Conservation (phyloP, 495 filamentous ascomycete genomes). For the Podospora sp. region DNA sequence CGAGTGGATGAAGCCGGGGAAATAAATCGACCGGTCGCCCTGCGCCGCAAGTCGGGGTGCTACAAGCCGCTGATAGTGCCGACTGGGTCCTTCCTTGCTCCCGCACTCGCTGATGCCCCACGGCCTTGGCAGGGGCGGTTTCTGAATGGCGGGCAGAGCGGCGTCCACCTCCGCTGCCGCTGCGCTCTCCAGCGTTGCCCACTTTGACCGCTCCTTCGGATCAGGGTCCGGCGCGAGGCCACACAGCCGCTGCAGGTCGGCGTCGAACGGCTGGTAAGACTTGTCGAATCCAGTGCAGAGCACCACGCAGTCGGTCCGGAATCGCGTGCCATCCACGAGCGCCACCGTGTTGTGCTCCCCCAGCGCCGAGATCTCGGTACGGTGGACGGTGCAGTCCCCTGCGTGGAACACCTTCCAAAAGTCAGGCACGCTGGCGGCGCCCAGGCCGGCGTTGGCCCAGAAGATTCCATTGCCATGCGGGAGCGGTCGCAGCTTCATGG, state of each 20-base stretch:
- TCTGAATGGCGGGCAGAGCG: background rate
- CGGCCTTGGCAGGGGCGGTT: background rate
- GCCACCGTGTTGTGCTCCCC: conserved; percentile 16
- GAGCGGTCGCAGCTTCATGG: background rate
- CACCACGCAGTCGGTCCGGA: conserved; percentile 34
- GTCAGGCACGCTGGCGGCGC: conserved; percentile 38
- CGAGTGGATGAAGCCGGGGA: conserved; percentile 39
- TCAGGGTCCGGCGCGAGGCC: conserved; percentile 17
- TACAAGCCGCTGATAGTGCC: conserved; percentile 31
- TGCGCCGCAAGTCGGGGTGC: conserved; percentile 20
- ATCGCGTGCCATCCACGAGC: conserved; percentile 19
- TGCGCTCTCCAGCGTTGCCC: conserved; percentile 17
- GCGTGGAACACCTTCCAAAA: conserved; percentile 45
- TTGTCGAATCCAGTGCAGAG: conserved; percentile 38
- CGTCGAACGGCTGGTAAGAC: conserved; percentile 23
- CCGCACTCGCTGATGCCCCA: background rate
- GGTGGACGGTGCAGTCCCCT: conserved; percentile 36
- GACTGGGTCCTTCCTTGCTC: conserved; percentile 23
- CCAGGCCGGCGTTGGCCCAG: conserved; percentile 44
- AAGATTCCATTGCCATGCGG: conserved; percentile 34
- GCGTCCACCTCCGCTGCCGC: background rate
- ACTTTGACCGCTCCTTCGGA: conserved; percentile 20
- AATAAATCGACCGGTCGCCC: conserved; percentile 35
- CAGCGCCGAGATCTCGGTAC: conserved; percentile 28
- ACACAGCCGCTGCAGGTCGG: conserved; percentile 19